Conservation (phyloP, 768 basidiomycete species). For the Pleurotus tuoliensis region DNA sequence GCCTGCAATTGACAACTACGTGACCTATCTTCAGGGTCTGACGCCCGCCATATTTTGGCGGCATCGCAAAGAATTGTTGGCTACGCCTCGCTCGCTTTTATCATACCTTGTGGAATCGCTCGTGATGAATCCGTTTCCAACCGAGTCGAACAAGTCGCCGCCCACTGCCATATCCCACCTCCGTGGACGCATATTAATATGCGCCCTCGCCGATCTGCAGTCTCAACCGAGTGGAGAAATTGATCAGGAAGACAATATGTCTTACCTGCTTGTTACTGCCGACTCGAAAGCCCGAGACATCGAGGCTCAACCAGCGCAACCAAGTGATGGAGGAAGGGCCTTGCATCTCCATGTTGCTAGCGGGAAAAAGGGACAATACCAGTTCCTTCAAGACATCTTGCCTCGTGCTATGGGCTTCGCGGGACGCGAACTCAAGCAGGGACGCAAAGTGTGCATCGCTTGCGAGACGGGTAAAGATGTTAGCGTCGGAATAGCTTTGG, state of each 20-base stretch:
- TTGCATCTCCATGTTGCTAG: slow-evolving; percentile 6
- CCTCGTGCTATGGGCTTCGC: slow-evolving; percentile 49
- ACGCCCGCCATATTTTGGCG: slow-evolving; percentile 73
- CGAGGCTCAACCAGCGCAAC: background rate
- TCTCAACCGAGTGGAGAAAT: background rate
- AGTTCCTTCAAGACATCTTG: slow-evolving; percentile 45
- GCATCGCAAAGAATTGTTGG: slow-evolving; percentile 46
- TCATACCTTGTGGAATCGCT: slow-evolving; percentile 35
- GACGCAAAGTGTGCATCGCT: slow-evolving; percentile 40
- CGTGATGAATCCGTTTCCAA: slow-evolving; percentile 13
- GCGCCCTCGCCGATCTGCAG: slow-evolving; percentile 25
- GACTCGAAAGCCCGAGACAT: background rate
- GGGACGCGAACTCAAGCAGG: slow-evolving; percentile 28
- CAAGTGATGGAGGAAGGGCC: background rate
- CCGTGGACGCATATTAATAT: slow-evolving; percentile 38
- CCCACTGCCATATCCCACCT: slow-evolving; percentile 31
- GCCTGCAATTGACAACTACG: background rate
- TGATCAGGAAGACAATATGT: slow-evolving; percentile 21
- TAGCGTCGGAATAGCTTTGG: slow-evolving; percentile 61
- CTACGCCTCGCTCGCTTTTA: slow-evolving; percentile 44
- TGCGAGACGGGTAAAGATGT: slow-evolving; percentile 59
- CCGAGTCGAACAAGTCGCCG: background rate
- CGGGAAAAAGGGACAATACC: slow-evolving; percentile 53
- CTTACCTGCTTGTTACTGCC: slow-evolving; percentile 16
- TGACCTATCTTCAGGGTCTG: slow-evolving; percentile 51